Conservation (phyloP, 2,329 filamentous ascomycete species). For the Pestalotiopsis fici region DNA sequence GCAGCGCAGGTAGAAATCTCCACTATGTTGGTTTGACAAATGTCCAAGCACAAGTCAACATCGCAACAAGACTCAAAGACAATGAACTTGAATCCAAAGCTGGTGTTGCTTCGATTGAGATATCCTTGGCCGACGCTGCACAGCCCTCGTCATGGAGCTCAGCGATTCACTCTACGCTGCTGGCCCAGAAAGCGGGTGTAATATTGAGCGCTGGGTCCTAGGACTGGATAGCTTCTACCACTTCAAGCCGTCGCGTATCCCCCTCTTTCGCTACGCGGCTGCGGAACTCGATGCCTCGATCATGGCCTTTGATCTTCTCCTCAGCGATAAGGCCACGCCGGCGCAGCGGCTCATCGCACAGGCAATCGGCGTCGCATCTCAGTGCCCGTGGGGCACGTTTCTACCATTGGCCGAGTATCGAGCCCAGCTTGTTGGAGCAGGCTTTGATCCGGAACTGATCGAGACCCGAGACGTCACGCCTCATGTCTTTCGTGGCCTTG, state of each 20-base stretch:
- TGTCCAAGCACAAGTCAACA: not conserved
- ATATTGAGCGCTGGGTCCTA: slow-evolving; percentile 47
- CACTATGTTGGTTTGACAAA: slow-evolving; percentile 54
- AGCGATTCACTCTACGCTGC: not conserved
- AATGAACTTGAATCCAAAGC: not conserved
- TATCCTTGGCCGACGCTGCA: slow-evolving; percentile 53
- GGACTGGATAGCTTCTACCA: slow-evolving; percentile 60
- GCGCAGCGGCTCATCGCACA: slow-evolving; percentile 35
- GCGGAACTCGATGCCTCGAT: slow-evolving; percentile 44
- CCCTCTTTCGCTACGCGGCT: slow-evolving; percentile 43
- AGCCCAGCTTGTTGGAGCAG: slow-evolving; percentile 43
- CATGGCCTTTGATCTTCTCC: slow-evolving; percentile 57
- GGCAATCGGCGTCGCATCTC: slow-evolving; percentile 45
- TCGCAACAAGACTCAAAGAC: slow-evolving; percentile 28
- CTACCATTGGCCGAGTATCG: slow-evolving; percentile 46
- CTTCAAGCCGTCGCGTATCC: slow-evolving; percentile 52
- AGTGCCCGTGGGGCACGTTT: slow-evolving; percentile 50
- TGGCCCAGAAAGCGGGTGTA: not conserved
- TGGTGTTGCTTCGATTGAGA: slow-evolving; percentile 20
- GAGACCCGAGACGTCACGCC: slow-evolving; percentile 51
- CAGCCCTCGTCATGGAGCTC: slow-evolving; percentile 31
- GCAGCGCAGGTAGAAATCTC: slow-evolving; percentile 22
- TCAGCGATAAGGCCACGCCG: slow-evolving; percentile 30
- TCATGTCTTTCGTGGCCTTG: slow-evolving; percentile 52
- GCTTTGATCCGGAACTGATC: slow-evolving; percentile 44